These are phyloP conservation scores for Alternaria viburni DNA, from an alignment of 2,329 filamentous ascomycete genomes.

Conservation along the genomic window DNA sequence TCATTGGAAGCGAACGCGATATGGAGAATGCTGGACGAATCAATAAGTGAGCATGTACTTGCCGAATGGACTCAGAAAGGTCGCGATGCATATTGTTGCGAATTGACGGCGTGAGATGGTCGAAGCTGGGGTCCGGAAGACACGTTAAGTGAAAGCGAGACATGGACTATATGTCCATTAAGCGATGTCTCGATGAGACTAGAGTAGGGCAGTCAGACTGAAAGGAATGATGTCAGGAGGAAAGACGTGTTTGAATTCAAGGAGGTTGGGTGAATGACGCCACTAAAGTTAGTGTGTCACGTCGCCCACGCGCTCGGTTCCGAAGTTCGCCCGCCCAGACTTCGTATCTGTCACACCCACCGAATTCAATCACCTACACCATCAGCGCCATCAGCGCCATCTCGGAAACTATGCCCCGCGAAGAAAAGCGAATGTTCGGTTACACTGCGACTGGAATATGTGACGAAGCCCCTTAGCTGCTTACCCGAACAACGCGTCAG, in stretches of 20 bases:
- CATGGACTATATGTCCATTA: fast-evolving
- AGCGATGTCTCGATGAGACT: background rate
- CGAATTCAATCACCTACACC: background rate
- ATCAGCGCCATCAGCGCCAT: background rate
- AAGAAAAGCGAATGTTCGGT: background rate
- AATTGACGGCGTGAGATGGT: background rate
- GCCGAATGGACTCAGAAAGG: background rate
- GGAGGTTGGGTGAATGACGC: background rate
- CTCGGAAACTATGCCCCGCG: background rate
- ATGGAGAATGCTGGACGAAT: background rate
- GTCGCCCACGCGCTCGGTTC: background rate
- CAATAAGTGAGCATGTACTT: background rate
- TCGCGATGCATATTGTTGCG: background rate
- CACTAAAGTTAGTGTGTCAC: background rate
- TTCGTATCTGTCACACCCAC: background rate
- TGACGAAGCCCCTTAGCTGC: background rate
- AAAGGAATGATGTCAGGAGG: background rate
- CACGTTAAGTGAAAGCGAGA: background rate
- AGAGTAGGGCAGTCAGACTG: background rate
- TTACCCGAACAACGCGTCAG: background rate
- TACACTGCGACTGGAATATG: background rate
- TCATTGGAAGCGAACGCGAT: background rate
- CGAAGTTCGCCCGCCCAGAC: background rate
- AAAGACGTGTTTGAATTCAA: background rate
- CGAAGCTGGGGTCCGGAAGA: background rate